A percentile compares a stretch with the other conserved stretches of the same genome.
Conservation (phyloP, 169 alveolate species). For the Eimeria tenella region DNA sequence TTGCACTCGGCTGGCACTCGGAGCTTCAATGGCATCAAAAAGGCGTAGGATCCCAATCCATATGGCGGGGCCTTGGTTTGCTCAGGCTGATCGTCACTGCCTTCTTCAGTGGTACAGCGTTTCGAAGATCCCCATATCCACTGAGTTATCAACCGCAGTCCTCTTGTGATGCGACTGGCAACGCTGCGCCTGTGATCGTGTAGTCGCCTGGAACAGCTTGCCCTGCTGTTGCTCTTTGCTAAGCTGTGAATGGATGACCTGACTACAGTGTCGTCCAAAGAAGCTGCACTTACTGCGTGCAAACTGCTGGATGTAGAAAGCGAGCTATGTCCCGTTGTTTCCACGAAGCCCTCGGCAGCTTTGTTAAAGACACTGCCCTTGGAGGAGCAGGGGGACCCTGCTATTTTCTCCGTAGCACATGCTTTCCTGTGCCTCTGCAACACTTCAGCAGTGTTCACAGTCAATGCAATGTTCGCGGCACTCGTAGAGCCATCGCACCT, state of each 20-base stretch:
- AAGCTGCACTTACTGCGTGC: slow-evolving; percentile 43
- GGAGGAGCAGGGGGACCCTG: not conserved
- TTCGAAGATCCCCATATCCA: slow-evolving; percentile 43
- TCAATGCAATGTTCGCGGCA: not conserved
- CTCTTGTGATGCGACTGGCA: slow-evolving; percentile 37
- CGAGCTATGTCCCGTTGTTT: slow-evolving; percentile 47
- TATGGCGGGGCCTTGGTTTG: slow-evolving; percentile 42
- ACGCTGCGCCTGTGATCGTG: slow-evolving; percentile 4
- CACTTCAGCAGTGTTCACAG: not conserved
- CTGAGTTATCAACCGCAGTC: slow-evolving; percentile 11
- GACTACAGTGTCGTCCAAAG: slow-evolving; percentile 13
- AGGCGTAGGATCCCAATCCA: slow-evolving; percentile 74
- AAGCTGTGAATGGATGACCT: not conserved
- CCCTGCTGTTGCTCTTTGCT: not conserved
- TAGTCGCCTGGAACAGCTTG: slow-evolving; percentile 59
- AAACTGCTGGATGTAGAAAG: slow-evolving; percentile 44
- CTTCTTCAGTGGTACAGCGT: slow-evolving; percentile 6
- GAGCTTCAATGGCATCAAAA: slow-evolving; percentile 70
- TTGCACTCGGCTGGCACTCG: slow-evolving; percentile 64
- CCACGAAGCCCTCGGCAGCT: not conserved
- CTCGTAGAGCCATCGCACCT: not conserved
- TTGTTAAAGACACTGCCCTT: not conserved
- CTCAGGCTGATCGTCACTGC: not conserved
- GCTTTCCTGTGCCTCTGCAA: not conserved
- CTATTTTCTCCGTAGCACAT: not conserved